Evolutionary conservation across 257 asterid species (phyloP).

Genomic region (Thymus mandschuricus): DNA sequence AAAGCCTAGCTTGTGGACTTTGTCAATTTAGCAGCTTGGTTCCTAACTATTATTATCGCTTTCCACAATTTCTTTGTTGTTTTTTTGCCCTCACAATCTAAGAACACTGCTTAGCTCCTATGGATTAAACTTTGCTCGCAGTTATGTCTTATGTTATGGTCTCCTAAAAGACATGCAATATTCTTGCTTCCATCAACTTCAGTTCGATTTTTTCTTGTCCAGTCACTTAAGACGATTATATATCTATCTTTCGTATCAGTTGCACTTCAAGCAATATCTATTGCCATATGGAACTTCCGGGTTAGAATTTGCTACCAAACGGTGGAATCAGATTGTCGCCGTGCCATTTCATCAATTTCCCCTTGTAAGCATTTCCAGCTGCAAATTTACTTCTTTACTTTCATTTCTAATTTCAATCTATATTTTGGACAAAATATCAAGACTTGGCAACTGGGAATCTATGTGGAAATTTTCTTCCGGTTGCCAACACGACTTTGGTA

Average conservation of each 20-base stretch:
- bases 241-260: constrained; percentile 26
- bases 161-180: neutral
- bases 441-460: no score
- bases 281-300: constrained; percentile 14
- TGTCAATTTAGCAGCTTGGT: constrained; percentile 8
- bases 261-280: constrained; percentile 22
- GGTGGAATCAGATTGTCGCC: constrained; percentile 35
- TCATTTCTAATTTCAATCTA: neutral
- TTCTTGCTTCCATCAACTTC: constrained; percentile 11
- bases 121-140: neutral
- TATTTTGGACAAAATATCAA: neutral
- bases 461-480: no score
- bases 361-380: constrained; percentile 31
- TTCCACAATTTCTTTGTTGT: neutral
- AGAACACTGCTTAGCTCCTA: neutral
- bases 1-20: neutral
- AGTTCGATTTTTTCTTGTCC: constrained; percentile 7
- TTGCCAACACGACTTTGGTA: no score
- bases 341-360: constrained; percentile 26
- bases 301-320: constrained; percentile 24
- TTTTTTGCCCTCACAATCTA: neutral
- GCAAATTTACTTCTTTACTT: neutral
- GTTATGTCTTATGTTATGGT: neutral
- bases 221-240: constrained; percentile 16
- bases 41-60: no score